A percentile compares a stretch with the other conserved stretches of the same genome.
Conservation (phyloP, 2,329 filamentous ascomycete species). For the Penicillium aurantiogriseum region DNA sequence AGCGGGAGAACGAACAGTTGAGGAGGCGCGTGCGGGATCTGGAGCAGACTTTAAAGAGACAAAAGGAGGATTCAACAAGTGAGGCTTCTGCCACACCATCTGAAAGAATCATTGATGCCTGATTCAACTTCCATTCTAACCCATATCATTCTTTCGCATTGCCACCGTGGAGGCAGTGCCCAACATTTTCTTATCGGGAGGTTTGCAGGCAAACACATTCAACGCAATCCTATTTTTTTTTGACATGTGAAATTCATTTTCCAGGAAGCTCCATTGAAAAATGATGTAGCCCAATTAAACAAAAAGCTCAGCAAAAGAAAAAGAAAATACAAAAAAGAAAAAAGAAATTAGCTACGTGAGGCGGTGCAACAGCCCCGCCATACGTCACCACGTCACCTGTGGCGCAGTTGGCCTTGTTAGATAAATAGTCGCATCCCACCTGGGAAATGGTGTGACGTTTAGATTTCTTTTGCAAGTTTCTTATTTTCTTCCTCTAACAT, state of each 20-base stretch:
- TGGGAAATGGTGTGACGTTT: not conserved
- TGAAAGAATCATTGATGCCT: conserved; percentile 1
- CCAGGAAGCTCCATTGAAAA: conserved; percentile 1
- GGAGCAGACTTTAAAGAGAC: conserved; percentile 39
- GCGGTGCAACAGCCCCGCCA: conserved; percentile 28
- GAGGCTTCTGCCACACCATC: not conserved
- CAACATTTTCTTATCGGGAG: conserved; percentile 3
- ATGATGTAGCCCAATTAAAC: conserved; percentile 4
- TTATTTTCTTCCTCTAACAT: not conserved
- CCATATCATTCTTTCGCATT: conserved; percentile 8
- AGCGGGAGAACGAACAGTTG: conserved; percentile 48
- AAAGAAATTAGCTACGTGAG: conserved; percentile 17
- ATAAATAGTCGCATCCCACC: conserved; percentile 9
- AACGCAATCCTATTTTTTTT: not conserved
- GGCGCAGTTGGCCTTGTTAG: conserved; percentile 24
- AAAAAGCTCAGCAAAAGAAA: conserved; percentile 1
- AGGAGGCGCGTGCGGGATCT: conserved; percentile 46
- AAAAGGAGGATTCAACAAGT: conserved; percentile 20
- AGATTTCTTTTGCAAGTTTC: conserved; percentile 4
- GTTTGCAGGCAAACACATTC: conserved; percentile 17
- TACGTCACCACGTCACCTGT: conserved; percentile 36
- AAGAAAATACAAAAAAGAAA: not conserved
- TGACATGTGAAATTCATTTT: not conserved
- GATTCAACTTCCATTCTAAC: not conserved
- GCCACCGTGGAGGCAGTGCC: not conserved